Evolutionary conservation across 176 grass and related monocot genomes (phyloP), one percentile per base, ranked within the genome.

Genomic region (Secale cereale): DNA sequence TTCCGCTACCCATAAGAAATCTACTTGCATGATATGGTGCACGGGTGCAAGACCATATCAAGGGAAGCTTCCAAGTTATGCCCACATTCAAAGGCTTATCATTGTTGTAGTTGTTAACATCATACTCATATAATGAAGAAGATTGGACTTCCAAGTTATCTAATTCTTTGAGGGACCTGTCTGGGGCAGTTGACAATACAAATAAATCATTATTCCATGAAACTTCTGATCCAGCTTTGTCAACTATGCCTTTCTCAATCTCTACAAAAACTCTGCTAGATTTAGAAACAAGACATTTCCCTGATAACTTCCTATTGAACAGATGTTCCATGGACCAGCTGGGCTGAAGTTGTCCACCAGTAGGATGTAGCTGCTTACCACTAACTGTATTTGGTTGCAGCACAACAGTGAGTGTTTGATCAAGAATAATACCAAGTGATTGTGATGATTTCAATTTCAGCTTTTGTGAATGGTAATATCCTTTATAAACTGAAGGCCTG

Each of bases 1-100:
- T 99, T 81, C 97, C 97, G 39, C 93, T 99, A 64, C 97, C 97
- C 86, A 99, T 94, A n/a, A 99, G 86, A 99, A 96, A 99, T 84
- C 97, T 89, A 76, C 70, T 96, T 76, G 69, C 90, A 84, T 92
- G 76, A 85, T 89, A 90, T 61, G 97, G 93, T 63, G 91, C 85
- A 76, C 91, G 89, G 19, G 83, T 63, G 70, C 86, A 92, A 74
- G 86, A 92, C 90, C 90, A 90, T 72, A 79, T 65, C 63, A 94
- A 62, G 80, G 93, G 91, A 80, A 89, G 61, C 81, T 94, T 99
- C 97, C 93, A 99, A 46, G 80, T 92, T 85, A 99, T 81, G 41
- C 87, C 88, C 59, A 99, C 73, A 94, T 99, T 91, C 70, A 99
- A 89, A 85, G 93, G 88, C 59, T 86, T 82, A 80, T 92, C 66